Evolutionary conservation across 208 protist genomes (phyloP).

Genomic region (Leishmania amazonensis): DNA sequence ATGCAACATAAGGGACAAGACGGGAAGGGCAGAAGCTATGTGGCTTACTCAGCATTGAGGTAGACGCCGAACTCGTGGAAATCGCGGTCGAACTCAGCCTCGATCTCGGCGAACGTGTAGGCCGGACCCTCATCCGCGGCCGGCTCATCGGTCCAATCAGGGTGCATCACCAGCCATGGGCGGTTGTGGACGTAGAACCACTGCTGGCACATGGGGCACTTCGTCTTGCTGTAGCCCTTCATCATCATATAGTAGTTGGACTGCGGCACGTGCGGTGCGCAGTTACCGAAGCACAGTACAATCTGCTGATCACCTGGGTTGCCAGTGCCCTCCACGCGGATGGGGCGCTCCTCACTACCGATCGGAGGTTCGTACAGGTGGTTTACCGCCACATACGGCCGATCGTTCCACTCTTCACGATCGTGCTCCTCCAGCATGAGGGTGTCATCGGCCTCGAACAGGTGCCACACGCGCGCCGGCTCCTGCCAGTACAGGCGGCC

Average conservation of each 20-base stretch:
- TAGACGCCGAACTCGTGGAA: constrained; percentile 92
- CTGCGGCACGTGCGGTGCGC: constrained; percentile 87
- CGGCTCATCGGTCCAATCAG: constrained; percentile 92
- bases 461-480: constrained; percentile 85
- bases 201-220: constrained; percentile 91
- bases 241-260: constrained; percentile 93
- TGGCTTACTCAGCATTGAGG: constrained; percentile 83
- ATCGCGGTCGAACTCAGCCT: constrained; percentile 91
- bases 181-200: constrained; percentile 92
- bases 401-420: constrained; percentile 91
- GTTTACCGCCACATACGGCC: constrained; percentile 88
- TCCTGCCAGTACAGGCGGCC: constrained; percentile 90
- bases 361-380: constrained; percentile 91
- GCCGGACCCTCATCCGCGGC: constrained; percentile 88
- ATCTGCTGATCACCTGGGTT: constrained; percentile 89
- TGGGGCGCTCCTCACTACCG: constrained; percentile 86
- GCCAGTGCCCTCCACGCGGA: constrained; percentile 81
- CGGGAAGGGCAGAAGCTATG: background rate
- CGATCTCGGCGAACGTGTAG: constrained; percentile 90
- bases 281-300: constrained; percentile 90
- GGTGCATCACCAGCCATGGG: constrained; percentile 90
- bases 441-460: constrained; percentile 89
- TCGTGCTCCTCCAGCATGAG: constrained; percentile 93
- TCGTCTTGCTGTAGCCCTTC: constrained; percentile 91
- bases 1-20: background rate